Evolutionary conservation across 2,329 filamentous ascomycete species (phyloP).

Genomic region (Corinectria fuckeliana): DNA sequence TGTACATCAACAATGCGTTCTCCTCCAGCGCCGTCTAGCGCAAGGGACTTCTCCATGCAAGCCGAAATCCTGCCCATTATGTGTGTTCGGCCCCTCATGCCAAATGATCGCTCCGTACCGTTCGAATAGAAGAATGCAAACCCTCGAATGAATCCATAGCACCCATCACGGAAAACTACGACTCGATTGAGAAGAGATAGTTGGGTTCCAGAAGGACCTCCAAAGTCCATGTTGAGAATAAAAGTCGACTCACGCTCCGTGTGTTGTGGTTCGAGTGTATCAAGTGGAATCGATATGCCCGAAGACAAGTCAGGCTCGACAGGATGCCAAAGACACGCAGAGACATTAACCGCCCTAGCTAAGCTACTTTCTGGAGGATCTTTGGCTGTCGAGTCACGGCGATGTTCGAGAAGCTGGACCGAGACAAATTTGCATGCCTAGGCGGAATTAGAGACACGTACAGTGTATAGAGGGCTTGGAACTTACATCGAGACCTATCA

Average conservation of each 20-base stretch:
- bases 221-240: conserved; percentile 15
- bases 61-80: neutral
- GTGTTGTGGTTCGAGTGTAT: neutral
- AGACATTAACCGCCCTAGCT: neutral
- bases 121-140: conserved; percentile 13
- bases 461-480: accelerated
- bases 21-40: conserved; percentile 6
- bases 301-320: neutral
- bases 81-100: neutral
- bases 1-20: neutral
- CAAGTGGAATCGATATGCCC: neutral
- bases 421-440: conserved; percentile 14
- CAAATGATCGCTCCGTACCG: neutral
- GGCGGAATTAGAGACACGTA: accelerated
- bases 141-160: neutral
- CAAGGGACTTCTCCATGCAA: conserved; percentile 6
- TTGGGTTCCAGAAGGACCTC: neutral
- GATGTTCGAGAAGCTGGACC: neutral
- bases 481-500: conserved; percentile 20
- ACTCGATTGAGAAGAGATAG: conserved; percentile 8
- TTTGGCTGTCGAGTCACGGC: neutral
- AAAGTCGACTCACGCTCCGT: neutral
- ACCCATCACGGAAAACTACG: neutral
- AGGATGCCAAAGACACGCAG: neutral
- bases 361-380: neutral